Evolutionary conservation across 495 filamentous ascomycete genomes (phyloP).

Genomic region (Cercophora scortea): DNA sequence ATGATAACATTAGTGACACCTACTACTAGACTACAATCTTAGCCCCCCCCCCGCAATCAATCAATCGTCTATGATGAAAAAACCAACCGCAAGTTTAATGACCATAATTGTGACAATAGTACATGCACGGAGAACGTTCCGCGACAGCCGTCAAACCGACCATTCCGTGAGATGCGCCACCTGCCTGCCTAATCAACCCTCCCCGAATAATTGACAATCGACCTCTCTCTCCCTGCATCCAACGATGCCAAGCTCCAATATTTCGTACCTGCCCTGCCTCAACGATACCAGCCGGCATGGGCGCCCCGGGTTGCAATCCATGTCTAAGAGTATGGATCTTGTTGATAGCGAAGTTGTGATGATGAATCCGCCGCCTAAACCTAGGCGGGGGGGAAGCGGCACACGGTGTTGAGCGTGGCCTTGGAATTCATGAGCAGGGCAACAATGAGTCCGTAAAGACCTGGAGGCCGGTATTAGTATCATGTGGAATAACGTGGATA

Average conservation of each 20-base stretch:
- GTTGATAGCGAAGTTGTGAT: too few species aligned
- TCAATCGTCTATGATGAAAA: conserved; percentile 31
- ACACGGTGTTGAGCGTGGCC: conserved; percentile 45
- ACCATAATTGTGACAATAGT: conserved; percentile 42
- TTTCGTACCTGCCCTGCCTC: not conserved
- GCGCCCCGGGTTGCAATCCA: too few species aligned
- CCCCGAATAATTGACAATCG: not conserved
- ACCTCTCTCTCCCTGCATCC: not conserved
- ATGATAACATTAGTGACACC: too few species aligned
- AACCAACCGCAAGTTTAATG: conserved; percentile 26
- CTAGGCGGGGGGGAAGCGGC: conserved; percentile 9
- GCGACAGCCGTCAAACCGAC: not conserved
- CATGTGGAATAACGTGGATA: not conserved
- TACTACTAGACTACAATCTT: not conserved
- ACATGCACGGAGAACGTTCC: conserved; percentile 15
- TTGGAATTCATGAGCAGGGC: conserved; percentile 98
- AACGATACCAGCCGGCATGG: too few species aligned
- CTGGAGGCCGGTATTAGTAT: conserved; percentile 27
- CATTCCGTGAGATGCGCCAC: not conserved
- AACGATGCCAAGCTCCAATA: not conserved
- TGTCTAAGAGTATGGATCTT: too few species aligned
- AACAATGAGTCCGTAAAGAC: conserved; percentile 97
- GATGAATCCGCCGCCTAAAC: too few species aligned
- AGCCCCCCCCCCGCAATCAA: too few species aligned
- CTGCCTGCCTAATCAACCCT: not conserved